Conservation (phyloP, 208 protist species). For the Angomonas desouzai region DNA sequence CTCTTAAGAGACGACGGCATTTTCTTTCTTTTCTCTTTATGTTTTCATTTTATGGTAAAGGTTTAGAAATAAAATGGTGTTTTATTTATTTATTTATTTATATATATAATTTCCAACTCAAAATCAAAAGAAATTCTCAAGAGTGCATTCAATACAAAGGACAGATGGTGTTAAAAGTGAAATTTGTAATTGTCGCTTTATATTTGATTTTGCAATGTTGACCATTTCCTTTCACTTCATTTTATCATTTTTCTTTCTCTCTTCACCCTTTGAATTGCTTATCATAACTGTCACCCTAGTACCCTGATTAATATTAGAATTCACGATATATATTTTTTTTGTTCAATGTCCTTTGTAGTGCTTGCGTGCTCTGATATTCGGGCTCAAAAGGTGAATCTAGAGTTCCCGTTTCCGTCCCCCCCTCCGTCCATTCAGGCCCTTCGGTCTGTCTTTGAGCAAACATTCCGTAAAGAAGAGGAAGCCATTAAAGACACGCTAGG, state of each 20-base stretch:
- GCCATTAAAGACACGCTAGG: constrained; percentile 37
- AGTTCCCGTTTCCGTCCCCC: constrained; percentile 55
- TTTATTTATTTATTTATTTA: constrained; percentile 1
- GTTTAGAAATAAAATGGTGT: not conserved
- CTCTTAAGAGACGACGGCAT: constrained; percentile 13
- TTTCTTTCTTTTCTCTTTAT: not conserved
- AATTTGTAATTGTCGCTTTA: too few relatives aligned
- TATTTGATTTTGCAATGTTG: not conserved
- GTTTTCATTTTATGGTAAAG: constrained; percentile 1
- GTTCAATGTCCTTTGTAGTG: constrained; percentile 45
- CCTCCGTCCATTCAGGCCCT: constrained; percentile 49
- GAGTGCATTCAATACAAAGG: not conserved
- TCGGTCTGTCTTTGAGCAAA: constrained; percentile 41
- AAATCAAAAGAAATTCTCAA: not conserved
- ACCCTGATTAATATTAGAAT: too few relatives aligned
- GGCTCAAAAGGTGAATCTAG: constrained; percentile 71
- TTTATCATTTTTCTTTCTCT: not conserved
- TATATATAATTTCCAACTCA: constrained; percentile 2
- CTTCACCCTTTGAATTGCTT: too few relatives aligned
- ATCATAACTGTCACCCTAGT: too few relatives aligned
- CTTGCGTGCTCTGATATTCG: constrained; percentile 72
- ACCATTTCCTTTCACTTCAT: too few relatives aligned
- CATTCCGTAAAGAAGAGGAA: constrained; percentile 64
- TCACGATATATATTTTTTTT: too few relatives aligned
- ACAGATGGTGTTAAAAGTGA: too few relatives aligned